These are phyloP conservation scores for Rhynchospora tenuis DNA, from an alignment of 176 grass and related monocot species.

Conservation along the genomic window DNA sequence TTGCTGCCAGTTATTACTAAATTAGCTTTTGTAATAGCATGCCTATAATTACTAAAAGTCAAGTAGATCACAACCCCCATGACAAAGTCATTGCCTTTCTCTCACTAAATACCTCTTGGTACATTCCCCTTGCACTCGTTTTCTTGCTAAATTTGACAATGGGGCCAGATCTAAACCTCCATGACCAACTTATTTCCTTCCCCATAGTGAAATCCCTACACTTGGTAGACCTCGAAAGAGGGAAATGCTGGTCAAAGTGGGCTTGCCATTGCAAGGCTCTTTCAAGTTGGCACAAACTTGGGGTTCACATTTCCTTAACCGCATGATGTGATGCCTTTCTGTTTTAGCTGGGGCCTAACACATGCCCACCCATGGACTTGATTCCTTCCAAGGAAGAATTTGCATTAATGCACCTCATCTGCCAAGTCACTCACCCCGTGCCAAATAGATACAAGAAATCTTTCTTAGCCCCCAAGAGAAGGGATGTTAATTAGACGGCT, in stretches of 20 bases:
- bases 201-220: neutral
- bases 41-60: neutral
- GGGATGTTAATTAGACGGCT: constrained; percentile 2
- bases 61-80: no score
- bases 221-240: neutral
- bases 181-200: constrained; percentile 10
- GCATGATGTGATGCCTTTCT: constrained; percentile 31
- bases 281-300: constrained; percentile 19
- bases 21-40: neutral
- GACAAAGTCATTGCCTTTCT: no score
- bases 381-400: constrained; percentile 28
- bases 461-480: constrained; percentile 23
- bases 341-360: constrained; percentile 11
- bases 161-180: constrained; percentile 2
- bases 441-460: neutral
- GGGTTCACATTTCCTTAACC: constrained; percentile 34
- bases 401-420: constrained; percentile 23
- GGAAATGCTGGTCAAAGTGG: constrained; percentile 26
- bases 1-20: neutral
- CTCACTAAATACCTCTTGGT: neutral
- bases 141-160: constrained; percentile 16
- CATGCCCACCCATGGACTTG: constrained; percentile 9
- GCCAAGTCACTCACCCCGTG: neutral
- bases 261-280: neutral
- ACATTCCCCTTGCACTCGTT: neutral